phyloP scores from a whole-genome alignment of 1,139 yeast genomes.

The Nadsonia starkeyi-henricii region DNA sequence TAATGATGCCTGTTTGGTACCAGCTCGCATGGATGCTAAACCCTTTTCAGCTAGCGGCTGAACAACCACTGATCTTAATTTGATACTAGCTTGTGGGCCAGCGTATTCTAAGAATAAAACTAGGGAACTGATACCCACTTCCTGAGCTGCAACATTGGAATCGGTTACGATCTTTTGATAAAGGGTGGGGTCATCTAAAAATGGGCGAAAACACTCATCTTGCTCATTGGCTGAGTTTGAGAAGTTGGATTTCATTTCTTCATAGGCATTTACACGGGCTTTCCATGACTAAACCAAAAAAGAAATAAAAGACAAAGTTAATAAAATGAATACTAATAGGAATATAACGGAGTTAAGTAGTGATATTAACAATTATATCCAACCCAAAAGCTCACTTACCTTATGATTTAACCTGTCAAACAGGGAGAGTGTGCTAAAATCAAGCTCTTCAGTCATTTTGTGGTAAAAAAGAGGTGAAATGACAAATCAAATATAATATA shows the following conservation, averaged over 20 bases:
- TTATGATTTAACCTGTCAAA: conserved; percentile 55
- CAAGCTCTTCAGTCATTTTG: conserved; percentile 37
- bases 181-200: conserved; percentile 34
- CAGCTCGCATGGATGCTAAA: conserved; percentile 58
- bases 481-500: too few relatives aligned
- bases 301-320: too few relatives aligned
- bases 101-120: conserved; percentile 47
- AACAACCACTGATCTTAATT: conserved; percentile 33
- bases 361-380: too few relatives aligned
- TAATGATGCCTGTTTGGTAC: conserved; percentile 52
- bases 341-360: too few relatives aligned
- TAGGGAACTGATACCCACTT: conserved; percentile 52
- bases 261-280: conserved; percentile 70
- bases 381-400: conserved; percentile 23
- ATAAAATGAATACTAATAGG: too few relatives aligned
- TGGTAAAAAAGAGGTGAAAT: background rate
- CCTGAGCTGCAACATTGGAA: conserved; percentile 85
- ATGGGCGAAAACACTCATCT: conserved; percentile 40
- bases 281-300: conserved; percentile 49
- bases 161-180: conserved; percentile 54
- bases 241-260: conserved; percentile 44
- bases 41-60: conserved; percentile 67
- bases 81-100: conserved; percentile 29
- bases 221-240: conserved; percentile 39
- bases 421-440: conserved; percentile 48